phyloP scores from a whole-genome alignment of 768 basidiomycete species.

The Agaricus bisporus region DNA sequence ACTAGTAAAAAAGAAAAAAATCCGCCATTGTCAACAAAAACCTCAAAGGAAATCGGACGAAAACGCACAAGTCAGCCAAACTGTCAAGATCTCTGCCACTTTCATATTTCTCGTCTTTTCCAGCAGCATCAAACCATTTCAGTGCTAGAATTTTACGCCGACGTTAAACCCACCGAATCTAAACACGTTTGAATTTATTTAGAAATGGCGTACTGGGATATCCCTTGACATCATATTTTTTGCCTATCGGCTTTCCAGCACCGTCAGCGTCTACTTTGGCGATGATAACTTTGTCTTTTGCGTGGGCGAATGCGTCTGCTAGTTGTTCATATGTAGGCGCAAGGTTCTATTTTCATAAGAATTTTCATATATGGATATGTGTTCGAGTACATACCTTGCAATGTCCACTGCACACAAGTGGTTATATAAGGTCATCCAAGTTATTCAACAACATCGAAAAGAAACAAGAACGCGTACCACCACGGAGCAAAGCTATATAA shows the following conservation, averaged over 20 bases:
- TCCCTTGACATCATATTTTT: conserved; percentile 74
- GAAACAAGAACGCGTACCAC: conserved; percentile 53
- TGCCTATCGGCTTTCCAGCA: conserved; percentile 67
- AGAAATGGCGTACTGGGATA: conserved; percentile 68
- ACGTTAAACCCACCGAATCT: conserved; percentile 8
- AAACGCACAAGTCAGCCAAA: conserved; percentile 65
- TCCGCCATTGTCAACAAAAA: not conserved
- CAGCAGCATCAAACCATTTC: conserved; percentile 83
- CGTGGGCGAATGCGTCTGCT: conserved; percentile 76
- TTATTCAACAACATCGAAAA: not conserved
- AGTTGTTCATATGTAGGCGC: conserved; percentile 87
- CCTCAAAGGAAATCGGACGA: not conserved
- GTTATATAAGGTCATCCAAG: too few relatives aligned
- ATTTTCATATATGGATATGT: not conserved
- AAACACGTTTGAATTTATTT: not conserved
- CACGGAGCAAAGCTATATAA: conserved; percentile 72
- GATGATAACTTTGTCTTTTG: conserved; percentile 77
- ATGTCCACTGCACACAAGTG: conserved; percentile 51
- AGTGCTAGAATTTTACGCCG: conserved; percentile 45
- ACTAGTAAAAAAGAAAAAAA: conserved; percentile 30
- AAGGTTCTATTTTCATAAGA: conserved; percentile 51
- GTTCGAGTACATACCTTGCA: conserved; percentile 57
- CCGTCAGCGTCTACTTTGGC: conserved; percentile 95
- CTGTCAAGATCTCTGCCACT: conserved; percentile 78
- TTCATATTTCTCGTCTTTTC: conserved; percentile 62